phyloP scores from a whole-genome alignment of 2,329 filamentous ascomycete species.

The Rhynchosporium graminicola region DNA sequence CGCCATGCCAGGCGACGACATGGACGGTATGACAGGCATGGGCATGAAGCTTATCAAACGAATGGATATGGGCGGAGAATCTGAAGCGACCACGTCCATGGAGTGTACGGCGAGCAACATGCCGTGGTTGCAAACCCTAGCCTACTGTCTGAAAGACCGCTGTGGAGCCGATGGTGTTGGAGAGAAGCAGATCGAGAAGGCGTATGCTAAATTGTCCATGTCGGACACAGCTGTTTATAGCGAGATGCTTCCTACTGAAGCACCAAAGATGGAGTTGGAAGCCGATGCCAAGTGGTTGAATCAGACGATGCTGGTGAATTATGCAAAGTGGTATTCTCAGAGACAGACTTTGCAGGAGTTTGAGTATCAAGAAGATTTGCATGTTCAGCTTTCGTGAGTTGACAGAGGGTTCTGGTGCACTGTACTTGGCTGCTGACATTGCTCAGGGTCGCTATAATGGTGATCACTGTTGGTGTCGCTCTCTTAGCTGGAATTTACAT shows the following conservation, averaged over 20 bases:
- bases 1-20: neutral
- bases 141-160: conserved; percentile 13
- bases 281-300: conserved; percentile 22
- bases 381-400: conserved; percentile 16
- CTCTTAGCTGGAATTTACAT: conserved; percentile 8
- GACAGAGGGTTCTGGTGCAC: neutral
- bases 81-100: conserved; percentile 10
- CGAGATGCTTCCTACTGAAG: conserved; percentile 10
- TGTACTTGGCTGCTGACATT: neutral
- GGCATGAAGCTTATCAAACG: conserved; percentile 15
- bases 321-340: conserved; percentile 10
- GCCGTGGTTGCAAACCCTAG: conserved; percentile 16
- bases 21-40: conserved; percentile 11
- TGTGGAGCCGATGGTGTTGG: conserved; percentile 12
- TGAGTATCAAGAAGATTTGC: conserved; percentile 19
- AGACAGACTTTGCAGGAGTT: conserved; percentile 16
- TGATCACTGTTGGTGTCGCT: conserved; percentile 2
- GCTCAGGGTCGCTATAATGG: conserved; percentile 7
- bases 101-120: conserved; percentile 15
- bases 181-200: conserved; percentile 10
- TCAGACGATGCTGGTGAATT: conserved; percentile 14
- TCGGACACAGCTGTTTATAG: conserved; percentile 3
- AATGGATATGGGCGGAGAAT: conserved; percentile 16
- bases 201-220: conserved; percentile 6
- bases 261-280: conserved; percentile 10